A percentile compares a stretch with the other conserved stretches of the same genome.
Evolutionary conservation across 805 yeast species (phyloP).

Genomic region (Cyberlindnera lachancei): DNA sequence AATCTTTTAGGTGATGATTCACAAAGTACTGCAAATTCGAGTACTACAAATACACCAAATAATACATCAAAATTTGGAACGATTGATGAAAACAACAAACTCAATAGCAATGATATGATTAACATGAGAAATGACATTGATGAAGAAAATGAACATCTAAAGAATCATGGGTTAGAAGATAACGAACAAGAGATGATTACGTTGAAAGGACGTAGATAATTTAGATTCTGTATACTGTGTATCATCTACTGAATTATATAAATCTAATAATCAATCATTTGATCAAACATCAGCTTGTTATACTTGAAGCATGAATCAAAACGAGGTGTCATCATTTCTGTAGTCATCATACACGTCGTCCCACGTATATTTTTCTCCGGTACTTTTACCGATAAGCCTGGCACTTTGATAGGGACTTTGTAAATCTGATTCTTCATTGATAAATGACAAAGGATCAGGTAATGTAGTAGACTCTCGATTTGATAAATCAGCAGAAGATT

Average conservation of each 20-base stretch:
- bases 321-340: constrained; percentile 20
- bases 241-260: too few relatives aligned
- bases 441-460: constrained; percentile 22
- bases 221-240: too few relatives aligned
- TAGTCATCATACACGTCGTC: constrained; percentile 24
- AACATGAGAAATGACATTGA: too few relatives aligned
- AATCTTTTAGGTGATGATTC: constrained; percentile 33
- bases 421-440: constrained; percentile 17
- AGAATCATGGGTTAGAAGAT: constrained; percentile 5
- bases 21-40: constrained; percentile 13
- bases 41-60: background rate
- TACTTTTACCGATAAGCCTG: constrained; percentile 10
- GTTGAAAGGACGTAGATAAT: constrained; percentile 1
- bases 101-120: too few relatives aligned
- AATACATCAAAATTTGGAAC: too few relatives aligned
- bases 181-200: constrained; percentile 20
- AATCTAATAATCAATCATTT: too few relatives aligned
- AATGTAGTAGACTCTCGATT: constrained; percentile 4
- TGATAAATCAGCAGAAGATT: constrained; percentile 1
- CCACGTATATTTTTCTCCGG: constrained; percentile 20
- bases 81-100: too few relatives aligned
- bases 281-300: constrained; percentile 1
- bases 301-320: constrained; percentile 9
- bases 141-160: background rate
- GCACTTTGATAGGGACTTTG: constrained; percentile 20